A percentile compares a stretch with the other conserved stretches of the same genome.
phyloP scores from a whole-genome alignment of 1,284 basidiomycete genomes.

The Trichosporon ovoides region DNA sequence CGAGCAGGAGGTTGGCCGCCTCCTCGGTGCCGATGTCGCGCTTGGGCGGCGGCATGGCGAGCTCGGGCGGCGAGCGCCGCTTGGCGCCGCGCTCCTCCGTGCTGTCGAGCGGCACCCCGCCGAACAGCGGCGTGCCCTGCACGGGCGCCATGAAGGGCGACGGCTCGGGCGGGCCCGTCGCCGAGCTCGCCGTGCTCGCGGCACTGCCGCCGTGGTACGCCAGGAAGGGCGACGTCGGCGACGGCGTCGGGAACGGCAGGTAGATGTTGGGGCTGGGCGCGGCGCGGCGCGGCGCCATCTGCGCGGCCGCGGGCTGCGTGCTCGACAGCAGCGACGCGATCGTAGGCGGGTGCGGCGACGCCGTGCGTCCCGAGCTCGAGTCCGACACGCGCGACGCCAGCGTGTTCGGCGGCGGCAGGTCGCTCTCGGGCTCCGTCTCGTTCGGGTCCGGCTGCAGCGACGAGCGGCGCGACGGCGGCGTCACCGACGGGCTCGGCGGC shows the following conservation, averaged over 20 bases:
- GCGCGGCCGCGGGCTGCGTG: constrained; percentile 12
- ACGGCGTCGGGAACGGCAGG: constrained; percentile 46
- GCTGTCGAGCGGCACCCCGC: constrained; percentile 30
- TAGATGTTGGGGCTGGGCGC: constrained; percentile 38
- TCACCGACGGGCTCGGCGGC: constrained; percentile 31
- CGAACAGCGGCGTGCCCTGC: constrained; percentile 38
- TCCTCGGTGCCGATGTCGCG: constrained; percentile 36
- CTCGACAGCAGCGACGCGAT: constrained; percentile 17
- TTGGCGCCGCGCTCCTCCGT: constrained; percentile 1
- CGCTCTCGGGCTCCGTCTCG: constrained; percentile 38
- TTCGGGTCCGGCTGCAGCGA: constrained; percentile 27
- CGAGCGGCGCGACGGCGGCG: constrained; percentile 16
- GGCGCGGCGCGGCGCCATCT: constrained; percentile 20
- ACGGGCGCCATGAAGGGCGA: constrained; percentile 42
- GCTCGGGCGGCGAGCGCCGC: constrained; percentile 20
- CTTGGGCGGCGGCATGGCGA: constrained; percentile 8
- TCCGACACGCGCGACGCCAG: constrained; percentile 50
- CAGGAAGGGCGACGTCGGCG: constrained; percentile 44
- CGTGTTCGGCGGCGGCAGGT: constrained; percentile 36
- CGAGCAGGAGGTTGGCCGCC: constrained; percentile 42
- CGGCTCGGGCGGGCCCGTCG: constrained; percentile 32
- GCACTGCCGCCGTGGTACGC: constrained; percentile 22
- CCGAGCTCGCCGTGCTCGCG: constrained; percentile 6
- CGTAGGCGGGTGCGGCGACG: constrained; percentile 13
- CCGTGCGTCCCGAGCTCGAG: constrained; percentile 54